These are phyloP conservation scores for Candida quercuum DNA, from an alignment of 805 yeast genomes.

Conservation along the genomic window DNA sequence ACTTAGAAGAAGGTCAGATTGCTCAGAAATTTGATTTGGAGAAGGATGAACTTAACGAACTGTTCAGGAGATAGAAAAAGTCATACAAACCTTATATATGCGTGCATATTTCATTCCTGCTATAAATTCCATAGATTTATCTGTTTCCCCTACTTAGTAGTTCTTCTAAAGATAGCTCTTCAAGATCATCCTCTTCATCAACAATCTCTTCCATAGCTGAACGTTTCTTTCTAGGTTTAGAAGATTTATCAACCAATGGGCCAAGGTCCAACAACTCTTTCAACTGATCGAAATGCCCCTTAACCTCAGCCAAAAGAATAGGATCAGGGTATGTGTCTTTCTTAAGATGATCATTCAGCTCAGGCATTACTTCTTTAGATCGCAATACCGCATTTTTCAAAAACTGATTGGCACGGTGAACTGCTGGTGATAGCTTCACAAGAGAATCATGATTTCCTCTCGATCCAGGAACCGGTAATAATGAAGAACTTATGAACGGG, in stretches of 20 bases:
- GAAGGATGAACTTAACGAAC: constrained; percentile 2
- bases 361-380: constrained; percentile 2
- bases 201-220: constrained; percentile 5
- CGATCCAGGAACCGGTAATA: constrained; percentile 9
- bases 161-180: constrained; percentile 9
- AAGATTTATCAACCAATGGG: constrained; percentile 12
- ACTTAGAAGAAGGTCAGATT: background rate
- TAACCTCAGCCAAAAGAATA: constrained; percentile 5
- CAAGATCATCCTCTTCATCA: constrained; percentile 10
- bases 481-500: constrained; percentile 11
- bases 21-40: background rate
- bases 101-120: no score
- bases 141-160: constrained; percentile 5
- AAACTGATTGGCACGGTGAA: constrained; percentile 18
- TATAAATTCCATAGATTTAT: no score
- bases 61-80: constrained; percentile 2
- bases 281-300: constrained; percentile 11
- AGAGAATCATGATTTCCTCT: constrained; percentile 18
- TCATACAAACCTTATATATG: no score
- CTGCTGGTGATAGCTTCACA: constrained; percentile 19
- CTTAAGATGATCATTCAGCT: constrained; percentile 10
- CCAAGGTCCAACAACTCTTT: constrained; percentile 16
- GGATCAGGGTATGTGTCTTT: constrained; percentile 15
- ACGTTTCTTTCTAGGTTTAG: constrained; percentile 3
- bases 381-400: constrained; percentile 13